Evolutionary conservation across 257 asterid genomes (phyloP).

Genomic region (Ilex asprella): DNA sequence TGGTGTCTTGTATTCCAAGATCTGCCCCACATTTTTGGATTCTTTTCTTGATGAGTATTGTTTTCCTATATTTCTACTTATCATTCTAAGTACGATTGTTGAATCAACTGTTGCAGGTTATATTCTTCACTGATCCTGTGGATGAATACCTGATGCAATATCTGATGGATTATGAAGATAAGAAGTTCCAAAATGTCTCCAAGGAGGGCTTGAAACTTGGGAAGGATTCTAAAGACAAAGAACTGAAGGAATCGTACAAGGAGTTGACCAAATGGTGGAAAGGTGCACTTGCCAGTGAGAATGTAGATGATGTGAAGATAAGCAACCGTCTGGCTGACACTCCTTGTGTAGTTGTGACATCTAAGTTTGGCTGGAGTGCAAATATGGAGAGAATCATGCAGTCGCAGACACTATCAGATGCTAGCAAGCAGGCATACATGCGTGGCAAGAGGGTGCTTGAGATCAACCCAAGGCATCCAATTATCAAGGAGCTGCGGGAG

Average conservation of each 20-base stretch:
- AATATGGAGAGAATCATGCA: conserved; percentile 95
- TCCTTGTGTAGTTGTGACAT: conserved; percentile 86
- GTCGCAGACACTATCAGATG: conserved; percentile 79
- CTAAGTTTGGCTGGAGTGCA: conserved; percentile 82
- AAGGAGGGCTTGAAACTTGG: conserved; percentile 85
- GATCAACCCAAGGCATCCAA: conserved; percentile 85
- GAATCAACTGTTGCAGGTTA: conserved; percentile 43
- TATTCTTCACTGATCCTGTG: conserved; percentile 81
- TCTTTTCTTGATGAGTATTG: too few species aligned
- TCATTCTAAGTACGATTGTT: too few species aligned
- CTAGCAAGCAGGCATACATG: conserved; percentile 84
- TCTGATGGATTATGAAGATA: conserved; percentile 88
- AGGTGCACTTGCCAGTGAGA: conserved; percentile 66
- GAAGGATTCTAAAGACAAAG: conserved; percentile 72
- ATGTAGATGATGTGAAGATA: conserved; percentile 77
- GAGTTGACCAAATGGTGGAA: conserved; percentile 92
- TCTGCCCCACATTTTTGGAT: not conserved
- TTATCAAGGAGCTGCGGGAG: conserved; percentile 76
- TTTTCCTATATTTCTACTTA: too few species aligned
- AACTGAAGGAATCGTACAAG: conserved; percentile 76
- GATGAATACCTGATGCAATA: conserved; percentile 93
- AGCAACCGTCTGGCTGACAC: conserved; percentile 83
- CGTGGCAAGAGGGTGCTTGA: conserved; percentile 84
- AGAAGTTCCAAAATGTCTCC: conserved; percentile 86
- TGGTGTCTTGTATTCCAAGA: not conserved